These are phyloP conservation scores for Zoysia japonica DNA, from an alignment of 176 grass and related monocot genomes.

Conservation along the genomic window DNA sequence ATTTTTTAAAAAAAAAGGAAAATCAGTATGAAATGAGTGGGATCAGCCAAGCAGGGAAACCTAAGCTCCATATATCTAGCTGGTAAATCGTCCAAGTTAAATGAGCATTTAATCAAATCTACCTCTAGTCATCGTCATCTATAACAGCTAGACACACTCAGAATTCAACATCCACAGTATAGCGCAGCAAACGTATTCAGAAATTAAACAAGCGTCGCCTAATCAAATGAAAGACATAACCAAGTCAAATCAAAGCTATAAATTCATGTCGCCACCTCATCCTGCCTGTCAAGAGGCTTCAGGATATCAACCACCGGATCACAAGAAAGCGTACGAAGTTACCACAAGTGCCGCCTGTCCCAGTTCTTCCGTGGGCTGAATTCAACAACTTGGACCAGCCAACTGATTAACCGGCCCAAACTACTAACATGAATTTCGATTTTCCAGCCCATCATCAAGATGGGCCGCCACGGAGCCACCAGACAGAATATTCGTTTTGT, in stretches of 20 bases:
- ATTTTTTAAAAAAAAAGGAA: background rate
- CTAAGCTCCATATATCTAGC: background rate
- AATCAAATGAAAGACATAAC: background rate
- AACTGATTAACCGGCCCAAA: background rate
- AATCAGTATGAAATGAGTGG: no score
- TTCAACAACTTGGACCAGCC: background rate
- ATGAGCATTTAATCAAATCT: background rate
- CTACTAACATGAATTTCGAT: no score
- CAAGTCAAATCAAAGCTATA: background rate
- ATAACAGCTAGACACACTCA: background rate
- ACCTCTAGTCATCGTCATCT: background rate
- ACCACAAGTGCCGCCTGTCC: conserved; percentile 6
- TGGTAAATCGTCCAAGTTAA: background rate
- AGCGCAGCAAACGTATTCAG: background rate
- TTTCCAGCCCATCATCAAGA: background rate
- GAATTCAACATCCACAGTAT: background rate
- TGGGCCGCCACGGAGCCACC: background rate
- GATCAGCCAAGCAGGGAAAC: background rate
- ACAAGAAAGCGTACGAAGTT: background rate
- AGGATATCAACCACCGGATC: background rate
- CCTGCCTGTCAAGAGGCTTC: background rate
- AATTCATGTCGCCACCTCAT: background rate
- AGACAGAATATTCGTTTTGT: background rate
- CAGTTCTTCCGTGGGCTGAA: background rate
- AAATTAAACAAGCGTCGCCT: background rate